Conservation (phyloP, 441 rosid species). For the Viola pubescens region DNA sequence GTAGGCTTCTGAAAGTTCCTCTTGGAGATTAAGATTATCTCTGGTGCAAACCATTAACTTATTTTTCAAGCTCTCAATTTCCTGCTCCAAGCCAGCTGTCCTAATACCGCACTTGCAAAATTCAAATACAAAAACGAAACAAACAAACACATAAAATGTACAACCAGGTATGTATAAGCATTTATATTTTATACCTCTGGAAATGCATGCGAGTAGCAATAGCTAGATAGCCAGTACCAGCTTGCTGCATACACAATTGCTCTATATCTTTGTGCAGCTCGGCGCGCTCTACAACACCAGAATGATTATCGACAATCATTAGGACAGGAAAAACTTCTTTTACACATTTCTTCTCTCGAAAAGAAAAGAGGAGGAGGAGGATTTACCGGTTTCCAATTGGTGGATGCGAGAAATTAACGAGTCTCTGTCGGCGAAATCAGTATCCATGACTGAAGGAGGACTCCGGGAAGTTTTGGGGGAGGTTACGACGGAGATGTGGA, state of each 20-base stretch:
- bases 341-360: no score
- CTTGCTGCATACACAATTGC: conserved; percentile 95
- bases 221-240: conserved; percentile 84
- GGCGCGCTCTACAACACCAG: conserved; percentile 53
- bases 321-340: no score
- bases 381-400: conserved; percentile 66
- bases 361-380: conserved; percentile 4
- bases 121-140: conserved; percentile 1
- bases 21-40: conserved; percentile 79
- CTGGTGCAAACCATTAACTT: conserved; percentile 55
- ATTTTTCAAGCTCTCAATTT: conserved; percentile 74
- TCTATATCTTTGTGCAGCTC: conserved; percentile 92
- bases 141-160: background rate
- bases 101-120: conserved; percentile 36
- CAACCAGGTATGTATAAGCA: background rate
- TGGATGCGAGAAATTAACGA: conserved; percentile 51
- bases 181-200: conserved; percentile 49
- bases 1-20: conserved; percentile 96
- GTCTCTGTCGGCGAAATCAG: conserved; percentile 33
- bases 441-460: conserved; percentile 42
- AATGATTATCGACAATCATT: background rate
- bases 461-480: background rate
- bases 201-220: conserved; percentile 96
- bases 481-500: background rate
- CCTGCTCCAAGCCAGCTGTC: conserved; percentile 99